Percentiles rank a stretch among this genome's conserved stretches.
These are phyloP conservation scores for Skeletonema potamos DNA, from an alignment of 108 stramenopile genomes.

Conservation along the genomic window DNA sequence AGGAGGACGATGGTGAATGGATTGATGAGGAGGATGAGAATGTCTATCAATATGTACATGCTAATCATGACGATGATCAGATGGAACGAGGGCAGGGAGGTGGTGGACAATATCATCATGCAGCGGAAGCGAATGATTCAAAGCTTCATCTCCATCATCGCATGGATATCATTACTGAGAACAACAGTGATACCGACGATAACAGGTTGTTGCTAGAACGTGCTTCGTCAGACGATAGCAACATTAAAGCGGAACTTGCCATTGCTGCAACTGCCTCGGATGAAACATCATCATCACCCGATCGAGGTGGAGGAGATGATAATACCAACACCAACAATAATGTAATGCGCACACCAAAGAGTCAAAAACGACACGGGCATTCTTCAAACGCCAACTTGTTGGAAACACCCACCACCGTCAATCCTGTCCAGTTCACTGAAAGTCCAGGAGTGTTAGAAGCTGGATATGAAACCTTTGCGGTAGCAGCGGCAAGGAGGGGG, in stretches of 20 bases:
- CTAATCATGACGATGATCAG: too few species aligned
- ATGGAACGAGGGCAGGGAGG: background rate
- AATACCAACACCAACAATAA: background rate
- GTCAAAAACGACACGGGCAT: background rate
- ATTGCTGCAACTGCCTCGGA: background rate
- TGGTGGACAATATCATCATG: background rate
- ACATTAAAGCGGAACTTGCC: background rate
- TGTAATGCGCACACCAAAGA: background rate
- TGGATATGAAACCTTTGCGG: conserved; percentile 40
- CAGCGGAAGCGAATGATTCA: background rate
- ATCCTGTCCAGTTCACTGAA: conserved; percentile 1
- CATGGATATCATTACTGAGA: too few species aligned
- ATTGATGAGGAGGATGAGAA: conserved; percentile 12
- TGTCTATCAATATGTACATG: background rate
- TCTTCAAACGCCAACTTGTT: background rate
- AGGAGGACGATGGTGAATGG: conserved; percentile 30
- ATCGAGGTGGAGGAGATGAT: background rate
- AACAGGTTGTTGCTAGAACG: background rate
- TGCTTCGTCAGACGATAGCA: background rate
- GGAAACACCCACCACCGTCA: background rate
- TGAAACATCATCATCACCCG: background rate
- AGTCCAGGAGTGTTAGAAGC: conserved; percentile 11
- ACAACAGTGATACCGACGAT: background rate
- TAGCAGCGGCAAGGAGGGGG: conserved; percentile 18
- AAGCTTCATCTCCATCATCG: too few species aligned